Evolutionary conservation across 1,284 basidiomycete species (phyloP).

Genomic region (Apiotrichum gracile): DNA sequence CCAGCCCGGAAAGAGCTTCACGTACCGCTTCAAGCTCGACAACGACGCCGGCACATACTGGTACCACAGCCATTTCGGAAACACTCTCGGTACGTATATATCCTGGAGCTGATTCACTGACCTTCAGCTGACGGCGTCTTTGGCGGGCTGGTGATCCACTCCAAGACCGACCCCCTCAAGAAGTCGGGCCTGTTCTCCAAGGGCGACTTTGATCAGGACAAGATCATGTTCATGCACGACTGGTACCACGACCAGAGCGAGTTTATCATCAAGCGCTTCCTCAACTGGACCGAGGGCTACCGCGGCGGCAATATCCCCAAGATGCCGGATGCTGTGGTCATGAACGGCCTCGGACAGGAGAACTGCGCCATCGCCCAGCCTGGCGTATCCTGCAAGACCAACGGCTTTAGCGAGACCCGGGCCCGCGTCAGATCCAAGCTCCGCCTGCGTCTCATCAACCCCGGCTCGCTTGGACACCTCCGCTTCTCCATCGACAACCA

Average conservation of each 20-base stretch:
- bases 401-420: background rate
- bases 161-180: constrained; percentile 18
- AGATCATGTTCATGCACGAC: constrained; percentile 23
- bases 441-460: constrained; percentile 21
- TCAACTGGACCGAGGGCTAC: background rate
- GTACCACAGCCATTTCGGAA: constrained; percentile 18
- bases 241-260: constrained; percentile 25
- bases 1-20: constrained; percentile 49
- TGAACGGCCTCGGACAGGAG: constrained; percentile 26
- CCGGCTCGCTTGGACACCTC: constrained; percentile 10
- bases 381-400: constrained; percentile 1
- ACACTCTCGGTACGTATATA: constrained; percentile 35
- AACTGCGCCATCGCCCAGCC: constrained; percentile 5
- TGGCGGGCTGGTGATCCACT: constrained; percentile 31
- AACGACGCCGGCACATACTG: constrained; percentile 32
- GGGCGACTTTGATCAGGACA: constrained; percentile 33
- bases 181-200: too few species aligned
- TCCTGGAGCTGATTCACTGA: too few species aligned
- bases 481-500: constrained; percentile 28
- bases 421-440: background rate
- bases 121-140: constrained; percentile 29
- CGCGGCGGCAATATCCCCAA: constrained; percentile 7
- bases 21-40: constrained; percentile 44
- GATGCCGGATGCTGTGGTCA: constrained; percentile 21
- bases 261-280: constrained; percentile 12